Base-by-base conservation (phyloP, 148 eudicot genomes). In the Rhododendron molle region DNA sequence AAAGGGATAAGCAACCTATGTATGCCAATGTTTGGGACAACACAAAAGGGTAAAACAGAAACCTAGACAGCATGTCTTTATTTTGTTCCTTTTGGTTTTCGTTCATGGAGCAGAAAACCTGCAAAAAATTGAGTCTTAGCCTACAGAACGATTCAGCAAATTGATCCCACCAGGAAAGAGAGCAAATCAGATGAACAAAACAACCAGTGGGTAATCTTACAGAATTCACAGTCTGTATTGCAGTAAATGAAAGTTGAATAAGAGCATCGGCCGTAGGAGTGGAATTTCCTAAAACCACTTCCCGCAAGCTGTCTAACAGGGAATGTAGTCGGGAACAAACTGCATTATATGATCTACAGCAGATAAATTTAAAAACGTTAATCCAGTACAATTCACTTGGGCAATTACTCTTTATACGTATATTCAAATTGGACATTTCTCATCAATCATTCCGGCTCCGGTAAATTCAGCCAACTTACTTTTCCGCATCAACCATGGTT, bases 81-180 rank as follows among this genome's bases (percentile, higher is more conserved):
- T 91, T 94, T 76, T 91, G 95, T 21, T 93, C 97, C 88, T 85
- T 92, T 56, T 89, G 86, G 49, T 86, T 65, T 78, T 85, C 90
- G 84, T 78, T 91, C 96, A 95, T 91, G 34, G 95, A 89, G 76
- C 83, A 81, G 86, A 89, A 95, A 38, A 95, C 95, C 99, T 96
- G 93, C 86, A 89, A 81, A 80, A 85, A 83, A 20, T 32, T 44
- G 62, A 26, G 23, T 6, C 3, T 74, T 38, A 83, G 77, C 23
- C 62, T 56, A 23, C 50, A 43, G 43, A 44, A 46, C 0, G 1
- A 58, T 23, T 34, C 28, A 60, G 54, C 77, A 76, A 52, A 62
- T n/a, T 18, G 47, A 84, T 44, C 76, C 40, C 49, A 47, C 65
- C 40, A 28, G 38, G 34, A 79, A 43, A 10, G 52, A 80, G 26